Evolutionary conservation across 1,284 basidiomycete genomes (phyloP), one percentile per base, ranked within the genome.

Genomic region (Pseudozyma hubeiensis): DNA sequence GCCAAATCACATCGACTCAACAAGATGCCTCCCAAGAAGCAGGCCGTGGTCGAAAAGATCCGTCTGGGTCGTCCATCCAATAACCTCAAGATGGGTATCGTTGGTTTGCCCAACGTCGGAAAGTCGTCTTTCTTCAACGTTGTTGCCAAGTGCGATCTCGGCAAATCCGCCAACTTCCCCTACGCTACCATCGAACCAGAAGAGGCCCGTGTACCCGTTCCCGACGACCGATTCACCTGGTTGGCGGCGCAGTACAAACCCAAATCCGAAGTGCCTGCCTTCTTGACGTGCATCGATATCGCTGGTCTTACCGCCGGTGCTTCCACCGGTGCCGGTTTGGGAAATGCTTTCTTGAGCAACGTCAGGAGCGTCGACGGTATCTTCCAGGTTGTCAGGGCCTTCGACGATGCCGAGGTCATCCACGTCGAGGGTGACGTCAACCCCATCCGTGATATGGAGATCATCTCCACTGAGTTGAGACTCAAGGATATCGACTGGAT

Each of bases 401-500:
- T 99, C 84, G 96, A 98, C 84, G 97, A 99, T 82, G 92, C 94
- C 39, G 97, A 99, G 84, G 94, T 99, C 84, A 98, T 93, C 78
- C 97, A 99, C 86, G 97, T 99, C 80, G 97, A 99, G 86, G 97
- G 97, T 55, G 97, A 99, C 77, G 94, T 99, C 64, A 89, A 99
- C 86, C 97, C 97, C 19, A 80, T 93, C 55, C 91, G 97, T 72
- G 97, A 99, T 86, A 98, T 99, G 96, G 91, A 93, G 77, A 97
- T 98, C 84, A 99, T 99, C 85, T 91, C 91, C 76, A 97, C 90
- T 35, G 82, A 84, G 65, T 75, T 84, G 54, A 88, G 95, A 51
- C 87, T 99, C 59, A 99, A 99, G 87, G 97, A 99, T 85, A 97
- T 97, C 75, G 97, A 99, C 84, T 99, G 97, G 97, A 91, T 93